These are phyloP conservation scores for Lactifluus hygrophoroides DNA, from an alignment of 768 basidiomycete species.

Conservation along the genomic window DNA sequence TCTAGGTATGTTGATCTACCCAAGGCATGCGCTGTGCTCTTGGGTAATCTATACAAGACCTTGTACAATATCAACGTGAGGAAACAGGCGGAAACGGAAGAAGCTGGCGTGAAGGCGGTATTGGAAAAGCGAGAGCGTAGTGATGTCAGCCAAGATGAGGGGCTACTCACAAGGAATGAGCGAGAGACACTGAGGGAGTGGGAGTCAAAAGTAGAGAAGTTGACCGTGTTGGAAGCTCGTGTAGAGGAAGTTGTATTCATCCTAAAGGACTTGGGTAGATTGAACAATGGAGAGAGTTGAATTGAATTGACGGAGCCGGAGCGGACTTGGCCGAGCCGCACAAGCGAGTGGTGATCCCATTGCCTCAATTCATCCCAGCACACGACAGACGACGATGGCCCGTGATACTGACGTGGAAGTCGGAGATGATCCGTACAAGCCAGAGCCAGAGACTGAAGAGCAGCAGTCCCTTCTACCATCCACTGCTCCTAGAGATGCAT, in stretches of 20 bases:
- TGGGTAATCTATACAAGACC: conserved; percentile 81
- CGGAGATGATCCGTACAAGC: conserved; percentile 12
- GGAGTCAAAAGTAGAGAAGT: conserved; percentile 63
- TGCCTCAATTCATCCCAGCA: neutral
- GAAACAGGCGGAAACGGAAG: conserved; percentile 64
- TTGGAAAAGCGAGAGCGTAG: conserved; percentile 72
- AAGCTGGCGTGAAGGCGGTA: conserved; percentile 57
- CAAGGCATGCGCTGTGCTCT: conserved; percentile 71
- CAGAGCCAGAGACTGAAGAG: conserved; percentile 13
- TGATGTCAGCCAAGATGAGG: conserved; percentile 74
- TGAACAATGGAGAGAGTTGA: neutral
- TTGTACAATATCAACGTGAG: conserved; percentile 77
- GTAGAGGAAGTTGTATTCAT: conserved; percentile 88
- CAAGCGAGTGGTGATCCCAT: too few species aligned
- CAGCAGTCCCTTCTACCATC: conserved; percentile 23
- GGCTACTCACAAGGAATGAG: conserved; percentile 64
- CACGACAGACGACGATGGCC: neutral
- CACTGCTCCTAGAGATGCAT: conserved; percentile 16
- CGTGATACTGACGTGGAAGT: conserved; percentile 2
- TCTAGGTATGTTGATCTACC: conserved; percentile 82
- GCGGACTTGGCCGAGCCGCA: too few species aligned
- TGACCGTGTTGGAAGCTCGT: conserved; percentile 74
- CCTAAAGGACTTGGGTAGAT: conserved; percentile 55
- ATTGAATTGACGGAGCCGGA: neutral
- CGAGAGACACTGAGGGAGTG: conserved; percentile 64